A percentile compares a stretch with the other conserved stretches of the same genome.
phyloP scores from a whole-genome alignment of 495 filamentous ascomycete genomes.

The Aspergillus mulundensis region DNA sequence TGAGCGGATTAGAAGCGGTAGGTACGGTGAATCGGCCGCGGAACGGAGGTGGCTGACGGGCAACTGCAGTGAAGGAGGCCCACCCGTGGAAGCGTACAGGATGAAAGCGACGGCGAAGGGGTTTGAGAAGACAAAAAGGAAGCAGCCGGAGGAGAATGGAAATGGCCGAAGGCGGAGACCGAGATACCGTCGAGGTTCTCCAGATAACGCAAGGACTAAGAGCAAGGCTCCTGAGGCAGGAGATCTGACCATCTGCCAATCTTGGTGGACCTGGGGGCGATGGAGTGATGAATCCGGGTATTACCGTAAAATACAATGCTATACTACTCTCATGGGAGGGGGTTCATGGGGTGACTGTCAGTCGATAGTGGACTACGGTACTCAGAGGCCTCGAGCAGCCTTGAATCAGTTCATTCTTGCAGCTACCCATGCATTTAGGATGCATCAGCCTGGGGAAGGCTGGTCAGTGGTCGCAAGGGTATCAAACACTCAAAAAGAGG shows the following conservation, averaged over 20 bases:
- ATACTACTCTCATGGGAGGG: no score
- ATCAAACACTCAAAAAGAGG: neutral
- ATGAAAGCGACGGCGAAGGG: neutral
- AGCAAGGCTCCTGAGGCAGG: neutral
- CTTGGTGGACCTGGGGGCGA: neutral
- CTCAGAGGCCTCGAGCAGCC: neutral
- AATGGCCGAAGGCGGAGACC: conserved; percentile 20
- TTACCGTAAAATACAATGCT: neutral
- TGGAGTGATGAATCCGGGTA: neutral
- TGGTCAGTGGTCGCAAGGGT: neutral
- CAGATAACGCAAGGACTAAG: conserved; percentile 23
- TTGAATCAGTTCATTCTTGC: neutral
- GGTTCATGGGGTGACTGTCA: neutral
- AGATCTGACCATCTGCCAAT: neutral
- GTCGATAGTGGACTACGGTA: neutral
- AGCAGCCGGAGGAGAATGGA: conserved; percentile 8
- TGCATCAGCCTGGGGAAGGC: neutral
- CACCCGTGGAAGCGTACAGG: conserved; percentile 1
- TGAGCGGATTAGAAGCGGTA: conserved; percentile 1
- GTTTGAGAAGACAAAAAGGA: conserved; percentile 1
- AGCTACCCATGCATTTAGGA: neutral
- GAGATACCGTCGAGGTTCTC: conserved; percentile 14
- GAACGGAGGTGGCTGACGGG: conserved; percentile 11
- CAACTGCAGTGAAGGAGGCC: conserved; percentile 12
- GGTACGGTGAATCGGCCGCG: conserved; percentile 7